These are phyloP conservation scores for Microdochium paspali DNA, from an alignment of 2,329 filamentous ascomycete genomes.

Conservation along the genomic window DNA sequence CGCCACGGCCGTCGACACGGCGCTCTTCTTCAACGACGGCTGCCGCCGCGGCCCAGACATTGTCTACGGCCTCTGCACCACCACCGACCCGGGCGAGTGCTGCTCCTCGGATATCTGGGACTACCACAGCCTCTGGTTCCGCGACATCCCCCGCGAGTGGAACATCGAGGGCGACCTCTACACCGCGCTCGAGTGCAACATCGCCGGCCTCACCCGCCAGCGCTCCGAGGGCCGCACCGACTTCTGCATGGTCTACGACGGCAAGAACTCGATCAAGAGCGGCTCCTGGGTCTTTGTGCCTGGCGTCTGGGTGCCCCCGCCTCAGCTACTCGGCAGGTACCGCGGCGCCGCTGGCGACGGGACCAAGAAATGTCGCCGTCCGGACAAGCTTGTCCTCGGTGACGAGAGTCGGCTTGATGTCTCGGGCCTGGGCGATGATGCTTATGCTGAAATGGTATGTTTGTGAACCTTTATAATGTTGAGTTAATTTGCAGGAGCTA, in stretches of 20 bases:
- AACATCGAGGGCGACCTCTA: not conserved
- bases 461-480: not conserved
- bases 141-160: not conserved
- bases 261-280: not conserved
- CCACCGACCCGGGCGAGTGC: not conserved
- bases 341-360: not conserved
- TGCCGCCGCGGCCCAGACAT: not conserved
- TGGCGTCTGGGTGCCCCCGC: not conserved
- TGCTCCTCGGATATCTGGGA: not conserved
- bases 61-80: not conserved
- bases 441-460: not conserved
- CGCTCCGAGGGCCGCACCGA: not conserved
- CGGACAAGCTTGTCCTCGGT: not conserved
- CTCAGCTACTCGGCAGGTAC: not conserved
- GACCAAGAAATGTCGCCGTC: not conserved
- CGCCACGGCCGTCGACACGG: not conserved
- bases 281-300: not conserved
- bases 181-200: not conserved
- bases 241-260: not conserved
- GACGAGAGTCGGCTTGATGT: not conserved
- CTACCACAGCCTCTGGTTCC: not conserved
- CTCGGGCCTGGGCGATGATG: not conserved
- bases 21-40: not conserved
- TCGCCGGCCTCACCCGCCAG: not conserved
- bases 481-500: not conserved